Evolutionary conservation across 2,329 filamentous ascomycete genomes (phyloP).

Genomic region (Talaromyces albobiverticillius): DNA sequence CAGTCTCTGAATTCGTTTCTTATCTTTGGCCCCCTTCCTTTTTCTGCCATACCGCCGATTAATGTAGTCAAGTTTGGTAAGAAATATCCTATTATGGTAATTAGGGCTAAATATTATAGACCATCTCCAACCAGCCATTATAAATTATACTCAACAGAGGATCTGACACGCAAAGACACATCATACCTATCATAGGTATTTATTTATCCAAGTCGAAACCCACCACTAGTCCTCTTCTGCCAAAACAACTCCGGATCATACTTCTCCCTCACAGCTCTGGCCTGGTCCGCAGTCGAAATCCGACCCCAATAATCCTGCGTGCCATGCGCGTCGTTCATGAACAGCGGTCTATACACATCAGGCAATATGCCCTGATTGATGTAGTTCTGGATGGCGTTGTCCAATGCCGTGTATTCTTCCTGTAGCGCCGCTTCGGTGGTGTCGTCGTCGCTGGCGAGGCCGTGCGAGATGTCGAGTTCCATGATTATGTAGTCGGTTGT

Average conservation of each 20-base stretch:
- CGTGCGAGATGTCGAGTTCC: constrained; percentile 45
- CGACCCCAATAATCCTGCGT: constrained; percentile 45
- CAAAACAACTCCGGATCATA: constrained; percentile 43
- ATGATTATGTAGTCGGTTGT: constrained; percentile 44
- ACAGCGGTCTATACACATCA: constrained; percentile 42
- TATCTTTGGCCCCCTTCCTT: too few species aligned
- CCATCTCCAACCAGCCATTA: too few species aligned
- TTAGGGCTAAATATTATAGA: not conserved
- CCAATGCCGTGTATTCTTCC: constrained; percentile 35
- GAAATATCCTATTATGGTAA: not conserved
- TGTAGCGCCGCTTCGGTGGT: constrained; percentile 40
- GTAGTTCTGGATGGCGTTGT: constrained; percentile 32
- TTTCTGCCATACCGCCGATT: too few species aligned
- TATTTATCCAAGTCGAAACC: constrained; percentile 30
- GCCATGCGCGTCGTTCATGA: constrained; percentile 47
- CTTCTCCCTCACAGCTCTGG: constrained; percentile 30
- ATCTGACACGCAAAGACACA: too few species aligned
- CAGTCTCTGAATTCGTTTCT: too few species aligned
- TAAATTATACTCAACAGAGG: too few species aligned
- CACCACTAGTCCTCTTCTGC: constrained; percentile 38
- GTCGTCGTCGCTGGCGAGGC: constrained; percentile 29
- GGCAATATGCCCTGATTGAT: constrained; percentile 34
- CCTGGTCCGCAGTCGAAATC: constrained; percentile 30
- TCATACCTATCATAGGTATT: too few species aligned
- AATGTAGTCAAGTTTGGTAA: too few species aligned